These are phyloP conservation scores for Metschnikowia koreensis DNA, from an alignment of 805 yeast genomes.

Conservation along the genomic window DNA sequence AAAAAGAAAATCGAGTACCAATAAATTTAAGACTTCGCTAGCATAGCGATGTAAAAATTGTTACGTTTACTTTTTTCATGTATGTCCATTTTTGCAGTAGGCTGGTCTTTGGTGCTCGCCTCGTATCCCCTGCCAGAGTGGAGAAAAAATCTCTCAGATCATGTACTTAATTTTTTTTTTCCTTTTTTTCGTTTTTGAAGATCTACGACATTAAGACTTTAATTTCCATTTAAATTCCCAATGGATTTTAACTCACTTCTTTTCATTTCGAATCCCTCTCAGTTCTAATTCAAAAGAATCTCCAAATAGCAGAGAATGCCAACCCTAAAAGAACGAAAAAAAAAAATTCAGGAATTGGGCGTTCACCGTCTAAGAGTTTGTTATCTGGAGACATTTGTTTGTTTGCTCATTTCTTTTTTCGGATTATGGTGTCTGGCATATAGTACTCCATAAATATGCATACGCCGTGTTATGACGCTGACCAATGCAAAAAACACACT, in stretches of 20 bases:
- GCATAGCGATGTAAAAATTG: neutral
- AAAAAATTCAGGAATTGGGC: neutral
- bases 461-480: slow-evolving; percentile 1
- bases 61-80: neutral
- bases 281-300: neutral
- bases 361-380: neutral
- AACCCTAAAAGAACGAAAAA: neutral
- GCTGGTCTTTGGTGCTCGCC: neutral
- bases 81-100: neutral
- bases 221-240: neutral
- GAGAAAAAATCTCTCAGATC: neutral
- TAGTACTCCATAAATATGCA: neutral
- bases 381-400: slow-evolving; percentile 6
- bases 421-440: slow-evolving; percentile 5
- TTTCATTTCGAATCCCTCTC: neutral
- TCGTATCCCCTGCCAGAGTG: slow-evolving; percentile 4
- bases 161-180: neutral
- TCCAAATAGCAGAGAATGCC: too few relatives aligned
- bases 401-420: slow-evolving; percentile 3
- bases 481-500: neutral
- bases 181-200: neutral
- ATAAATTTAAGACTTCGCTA: too few relatives aligned
- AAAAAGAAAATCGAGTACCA: too few relatives aligned
- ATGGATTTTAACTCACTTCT: neutral
- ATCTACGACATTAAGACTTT: neutral